Percentiles rank a stretch among this genome's conserved stretches.
Conservation (phyloP, 2,329 filamentous ascomycete genomes). For the Calonectria honghensis region DNA sequence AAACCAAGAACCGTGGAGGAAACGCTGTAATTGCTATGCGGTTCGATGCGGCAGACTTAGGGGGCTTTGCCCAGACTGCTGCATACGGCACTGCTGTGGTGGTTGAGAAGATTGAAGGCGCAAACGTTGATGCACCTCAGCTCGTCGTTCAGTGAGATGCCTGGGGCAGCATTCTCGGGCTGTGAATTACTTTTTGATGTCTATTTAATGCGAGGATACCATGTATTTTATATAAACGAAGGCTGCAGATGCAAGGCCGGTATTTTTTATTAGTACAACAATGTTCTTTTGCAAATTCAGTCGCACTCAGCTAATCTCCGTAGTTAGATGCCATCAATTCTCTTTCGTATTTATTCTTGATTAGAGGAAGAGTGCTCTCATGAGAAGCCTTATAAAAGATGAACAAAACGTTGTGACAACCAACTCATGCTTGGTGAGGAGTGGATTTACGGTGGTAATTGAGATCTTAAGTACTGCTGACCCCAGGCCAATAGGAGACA, state of each 20-base stretch:
- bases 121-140: conserved; percentile 53
- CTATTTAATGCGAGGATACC: background rate
- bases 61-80: conserved; percentile 74
- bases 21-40: conserved; percentile 77
- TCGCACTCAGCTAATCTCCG: background rate
- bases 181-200: background rate
- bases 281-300: background rate
- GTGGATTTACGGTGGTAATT: background rate
- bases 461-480: no score
- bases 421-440: background rate
- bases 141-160: conserved; percentile 33
- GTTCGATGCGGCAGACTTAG: conserved; percentile 74
- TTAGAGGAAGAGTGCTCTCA: background rate
- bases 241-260: background rate
- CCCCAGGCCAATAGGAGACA: background rate
- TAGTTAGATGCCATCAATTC: background rate
- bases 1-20: conserved; percentile 74
- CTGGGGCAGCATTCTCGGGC: no score
- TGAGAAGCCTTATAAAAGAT: background rate
- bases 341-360: background rate
- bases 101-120: conserved; percentile 72
- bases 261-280: background rate
- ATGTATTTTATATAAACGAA: background rate
- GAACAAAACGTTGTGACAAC: background rate
- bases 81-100: conserved; percentile 77